Evolutionary conservation across 2,329 filamentous ascomycete genomes (phyloP).

Genomic region (Ophiostoma montium): DNA sequence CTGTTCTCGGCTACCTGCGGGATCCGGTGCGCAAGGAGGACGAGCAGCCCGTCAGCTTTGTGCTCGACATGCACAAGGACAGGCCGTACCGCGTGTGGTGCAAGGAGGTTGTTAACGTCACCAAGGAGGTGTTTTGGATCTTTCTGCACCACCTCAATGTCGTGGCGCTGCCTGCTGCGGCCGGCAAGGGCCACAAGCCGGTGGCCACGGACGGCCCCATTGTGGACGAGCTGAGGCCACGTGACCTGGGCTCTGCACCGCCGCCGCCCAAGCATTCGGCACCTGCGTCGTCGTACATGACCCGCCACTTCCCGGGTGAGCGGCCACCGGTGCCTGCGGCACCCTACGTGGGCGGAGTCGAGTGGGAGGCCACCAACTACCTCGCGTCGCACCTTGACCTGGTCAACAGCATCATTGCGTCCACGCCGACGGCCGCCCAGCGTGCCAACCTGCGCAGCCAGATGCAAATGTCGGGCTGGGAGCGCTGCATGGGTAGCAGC

Average conservation of each 20-base stretch:
- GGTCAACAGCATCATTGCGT: slow-evolving; percentile 78
- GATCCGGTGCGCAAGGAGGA: slow-evolving; percentile 67
- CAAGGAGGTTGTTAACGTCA: slow-evolving; percentile 82
- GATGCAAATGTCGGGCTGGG: slow-evolving; percentile 73
- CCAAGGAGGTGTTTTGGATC: slow-evolving; percentile 98
- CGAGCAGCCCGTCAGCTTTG: slow-evolving; percentile 67
- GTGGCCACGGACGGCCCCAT: neutral
- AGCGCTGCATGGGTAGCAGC: slow-evolving; percentile 74
- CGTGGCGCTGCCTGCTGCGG: slow-evolving; percentile 43
- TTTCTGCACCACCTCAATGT: slow-evolving; percentile 92
- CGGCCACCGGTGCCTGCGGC: slow-evolving; percentile 84
- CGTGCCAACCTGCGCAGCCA: slow-evolving; percentile 69
- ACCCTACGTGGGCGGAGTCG: slow-evolving; percentile 90
- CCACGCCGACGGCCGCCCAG: slow-evolving; percentile 51
- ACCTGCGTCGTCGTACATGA: slow-evolving; percentile 45
- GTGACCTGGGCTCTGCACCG: slow-evolving; percentile 12
- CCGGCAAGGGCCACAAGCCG: neutral
- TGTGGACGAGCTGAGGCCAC: neutral
- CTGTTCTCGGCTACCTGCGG: slow-evolving; percentile 65
- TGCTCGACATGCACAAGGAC: slow-evolving; percentile 74
- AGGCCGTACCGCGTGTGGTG: slow-evolving; percentile 89
- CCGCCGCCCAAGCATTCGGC: slow-evolving; percentile 21
- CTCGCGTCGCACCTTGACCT: slow-evolving; percentile 85
- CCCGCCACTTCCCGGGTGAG: slow-evolving; percentile 66
- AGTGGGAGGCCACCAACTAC: slow-evolving; percentile 98